Evolutionary conservation across 2,329 filamentous ascomycete genomes (phyloP).

Genomic region (Stromatinia cepivora): DNA sequence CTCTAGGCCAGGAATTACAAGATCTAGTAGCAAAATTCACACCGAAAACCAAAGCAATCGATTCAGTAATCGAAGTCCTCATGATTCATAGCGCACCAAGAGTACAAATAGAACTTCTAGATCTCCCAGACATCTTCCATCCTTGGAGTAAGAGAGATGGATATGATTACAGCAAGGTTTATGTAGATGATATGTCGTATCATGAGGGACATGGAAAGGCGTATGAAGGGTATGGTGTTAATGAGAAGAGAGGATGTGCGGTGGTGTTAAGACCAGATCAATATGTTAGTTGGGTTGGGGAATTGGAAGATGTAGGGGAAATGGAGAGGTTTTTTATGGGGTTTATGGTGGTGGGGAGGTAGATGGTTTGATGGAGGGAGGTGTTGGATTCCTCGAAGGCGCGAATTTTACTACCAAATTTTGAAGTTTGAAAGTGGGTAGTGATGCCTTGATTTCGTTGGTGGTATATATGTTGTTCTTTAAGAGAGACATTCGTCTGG

Average conservation of each 20-base stretch:
- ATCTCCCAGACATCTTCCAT: conserved; percentile 52
- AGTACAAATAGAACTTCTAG: conserved; percentile 50
- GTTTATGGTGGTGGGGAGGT: conserved; percentile 25
- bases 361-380: not conserved
- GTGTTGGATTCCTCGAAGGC: not conserved
- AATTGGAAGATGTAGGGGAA: conserved; percentile 41
- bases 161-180: conserved; percentile 59
- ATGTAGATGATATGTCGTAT: conserved; percentile 55
- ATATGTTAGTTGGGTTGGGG: conserved; percentile 53
- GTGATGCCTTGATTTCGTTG: not conserved
- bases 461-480: too few species aligned
- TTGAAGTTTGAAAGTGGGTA: not conserved
- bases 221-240: conserved; percentile 60
- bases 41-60: conserved; percentile 43
- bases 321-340: conserved; percentile 27
- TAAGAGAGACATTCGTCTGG: too few species aligned
- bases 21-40: conserved; percentile 50
- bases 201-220: conserved; percentile 53
- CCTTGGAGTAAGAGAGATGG: conserved; percentile 50
- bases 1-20: conserved; percentile 49
- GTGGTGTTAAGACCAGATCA: conserved; percentile 67
- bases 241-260: conserved; percentile 54
- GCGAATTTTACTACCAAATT: not conserved
- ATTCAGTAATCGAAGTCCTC: conserved; percentile 59
- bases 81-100: conserved; percentile 59